Evolutionary conservation across 495 filamentous ascomycete genomes (phyloP).

Genomic region (Hypomontagnella monticulosa): DNA sequence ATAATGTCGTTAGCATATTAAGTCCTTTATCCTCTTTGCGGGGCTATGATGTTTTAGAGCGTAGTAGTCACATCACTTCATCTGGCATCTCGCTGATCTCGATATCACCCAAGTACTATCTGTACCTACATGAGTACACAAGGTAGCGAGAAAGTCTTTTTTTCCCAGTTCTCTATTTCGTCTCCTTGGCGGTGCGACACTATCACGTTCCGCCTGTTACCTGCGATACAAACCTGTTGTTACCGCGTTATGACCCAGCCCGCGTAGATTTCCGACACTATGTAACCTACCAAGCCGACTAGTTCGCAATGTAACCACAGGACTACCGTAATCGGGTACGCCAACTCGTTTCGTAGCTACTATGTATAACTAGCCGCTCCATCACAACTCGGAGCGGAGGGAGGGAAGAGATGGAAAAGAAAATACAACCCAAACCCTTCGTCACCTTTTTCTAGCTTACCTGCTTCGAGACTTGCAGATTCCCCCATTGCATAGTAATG

Average conservation of each 20-base stretch:
- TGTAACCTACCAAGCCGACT: conserved; percentile 17
- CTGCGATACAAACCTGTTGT: conserved; percentile 23
- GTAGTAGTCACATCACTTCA: conserved; percentile 40
- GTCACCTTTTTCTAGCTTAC: conserved; percentile 26
- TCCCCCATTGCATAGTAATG: conserved; percentile 37
- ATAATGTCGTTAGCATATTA: conserved; percentile 17
- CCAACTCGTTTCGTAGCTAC: conserved; percentile 15
- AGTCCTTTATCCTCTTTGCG: conserved; percentile 14
- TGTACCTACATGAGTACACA: conserved; percentile 22
- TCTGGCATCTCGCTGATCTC: conserved; percentile 40
- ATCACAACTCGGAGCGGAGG: conserved; percentile 12
- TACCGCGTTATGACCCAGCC: conserved; percentile 26
- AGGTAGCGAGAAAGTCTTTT: conserved; percentile 7
- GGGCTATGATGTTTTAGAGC: conserved; percentile 36
- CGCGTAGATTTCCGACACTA: conserved; percentile 6
- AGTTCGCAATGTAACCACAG: conserved; percentile 16
- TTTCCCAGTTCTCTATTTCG: conserved; percentile 22
- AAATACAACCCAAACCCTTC: conserved; percentile 25
- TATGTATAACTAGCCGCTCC: conserved; percentile 7
- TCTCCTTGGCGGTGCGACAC: conserved; percentile 38
- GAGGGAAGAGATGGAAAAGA: not conserved
- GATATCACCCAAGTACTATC: conserved; percentile 27
- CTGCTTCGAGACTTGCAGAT: conserved; percentile 8
- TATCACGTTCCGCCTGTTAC: conserved; percentile 37
- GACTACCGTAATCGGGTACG: conserved; percentile 23